Evolutionary conservation across 176 grass and related monocot species (phyloP).

Genomic region (barley (Hordeum vulgare)): DNA sequence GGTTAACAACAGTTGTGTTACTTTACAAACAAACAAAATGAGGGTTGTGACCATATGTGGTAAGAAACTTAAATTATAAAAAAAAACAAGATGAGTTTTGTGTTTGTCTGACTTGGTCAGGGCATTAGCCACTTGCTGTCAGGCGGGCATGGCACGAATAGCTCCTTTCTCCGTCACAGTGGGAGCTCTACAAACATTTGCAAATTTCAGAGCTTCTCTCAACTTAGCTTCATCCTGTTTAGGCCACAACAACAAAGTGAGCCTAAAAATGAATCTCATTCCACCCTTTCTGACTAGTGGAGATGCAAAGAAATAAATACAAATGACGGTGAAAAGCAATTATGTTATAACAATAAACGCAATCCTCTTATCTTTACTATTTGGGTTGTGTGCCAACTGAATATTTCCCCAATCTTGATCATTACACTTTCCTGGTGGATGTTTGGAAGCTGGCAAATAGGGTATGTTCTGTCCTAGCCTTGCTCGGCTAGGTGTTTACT

Average conservation of each 20-base stretch:
- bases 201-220: constrained; percentile 75
- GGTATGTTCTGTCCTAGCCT: too few relatives aligned
- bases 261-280: not conserved
- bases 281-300: not conserved
- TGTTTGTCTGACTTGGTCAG: constrained; percentile 27
- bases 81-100: not conserved
- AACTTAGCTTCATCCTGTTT: constrained; percentile 58
- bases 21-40: not conserved
- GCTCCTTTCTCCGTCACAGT: constrained; percentile 79
- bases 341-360: not conserved
- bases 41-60: too few relatives aligned
- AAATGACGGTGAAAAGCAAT: not conserved
- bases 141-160: constrained; percentile 66
- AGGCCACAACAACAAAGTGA: not conserved
- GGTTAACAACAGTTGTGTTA: not conserved
- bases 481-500: not conserved
- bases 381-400: not conserved
- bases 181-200: constrained; percentile 78
- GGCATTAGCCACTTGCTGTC: constrained; percentile 57
- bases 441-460: not conserved
- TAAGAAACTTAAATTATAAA: not conserved
- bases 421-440: not conserved
- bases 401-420: not conserved
- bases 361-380: not conserved
- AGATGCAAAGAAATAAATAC: not conserved